phyloP scores from a whole-genome alignment of 2,329 filamentous ascomycete genomes.

The Fonsecaea nubica region DNA sequence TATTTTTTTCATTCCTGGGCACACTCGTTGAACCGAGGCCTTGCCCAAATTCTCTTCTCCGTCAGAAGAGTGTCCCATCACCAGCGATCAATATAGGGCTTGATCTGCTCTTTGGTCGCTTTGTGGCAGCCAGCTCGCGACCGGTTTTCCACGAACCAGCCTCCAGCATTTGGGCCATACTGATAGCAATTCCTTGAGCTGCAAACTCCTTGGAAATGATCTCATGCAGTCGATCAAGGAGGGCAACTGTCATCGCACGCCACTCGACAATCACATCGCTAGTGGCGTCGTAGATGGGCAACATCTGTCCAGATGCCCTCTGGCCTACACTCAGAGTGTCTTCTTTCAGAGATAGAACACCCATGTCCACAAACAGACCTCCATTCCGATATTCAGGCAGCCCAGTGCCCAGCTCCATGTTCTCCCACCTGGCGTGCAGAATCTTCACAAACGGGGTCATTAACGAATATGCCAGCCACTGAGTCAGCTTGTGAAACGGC shows the following conservation, averaged over 20 bases:
- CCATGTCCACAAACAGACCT: constrained; percentile 25
- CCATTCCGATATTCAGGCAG: constrained; percentile 25
- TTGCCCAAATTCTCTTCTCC: background rate
- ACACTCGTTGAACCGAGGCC: background rate
- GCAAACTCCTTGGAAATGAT: constrained; percentile 44
- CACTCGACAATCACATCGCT: constrained; percentile 26
- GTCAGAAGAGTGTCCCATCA: constrained; percentile 38
- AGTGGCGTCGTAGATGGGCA: constrained; percentile 16
- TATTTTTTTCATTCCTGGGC: background rate
- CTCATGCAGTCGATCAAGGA: constrained; percentile 40
- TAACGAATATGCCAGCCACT: constrained; percentile 21
- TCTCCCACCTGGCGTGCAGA: constrained; percentile 7
- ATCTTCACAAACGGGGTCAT: constrained; percentile 15
- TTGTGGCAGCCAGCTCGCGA: constrained; percentile 45
- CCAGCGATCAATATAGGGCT: constrained; percentile 36
- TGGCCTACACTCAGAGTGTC: constrained; percentile 7
- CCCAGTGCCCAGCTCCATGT: constrained; percentile 12
- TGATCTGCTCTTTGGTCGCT: constrained; percentile 45
- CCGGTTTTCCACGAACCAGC: constrained; percentile 43
- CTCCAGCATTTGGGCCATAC: constrained; percentile 42
- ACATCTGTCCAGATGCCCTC: constrained; percentile 12
- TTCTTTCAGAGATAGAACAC: constrained; percentile 14
- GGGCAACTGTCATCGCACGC: constrained; percentile 25
- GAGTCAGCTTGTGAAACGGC: constrained; percentile 24
- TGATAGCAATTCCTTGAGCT: constrained; percentile 54